These are phyloP conservation scores for Daucus carota DNA, from an alignment of 129 eudicot species.

Conservation along the genomic window DNA sequence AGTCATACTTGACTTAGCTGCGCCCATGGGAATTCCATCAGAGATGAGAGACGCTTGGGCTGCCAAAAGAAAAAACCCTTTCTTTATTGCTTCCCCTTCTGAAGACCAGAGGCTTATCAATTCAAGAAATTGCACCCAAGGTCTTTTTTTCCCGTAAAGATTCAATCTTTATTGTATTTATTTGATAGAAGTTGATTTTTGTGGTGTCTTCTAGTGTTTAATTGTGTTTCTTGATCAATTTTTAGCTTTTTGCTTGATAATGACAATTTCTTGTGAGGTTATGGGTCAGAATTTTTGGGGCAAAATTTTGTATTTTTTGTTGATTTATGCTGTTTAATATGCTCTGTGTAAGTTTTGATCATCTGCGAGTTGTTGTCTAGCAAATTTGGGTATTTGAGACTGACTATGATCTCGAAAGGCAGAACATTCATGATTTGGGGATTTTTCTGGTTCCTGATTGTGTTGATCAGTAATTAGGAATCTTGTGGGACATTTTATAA, in stretches of 20 bases:
- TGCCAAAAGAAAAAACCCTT: constrained; percentile 19
- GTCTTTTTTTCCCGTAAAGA: constrained; percentile 12
- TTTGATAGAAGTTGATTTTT: neutral
- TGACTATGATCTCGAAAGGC: neutral
- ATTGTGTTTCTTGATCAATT: neutral
- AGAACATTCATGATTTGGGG: neutral
- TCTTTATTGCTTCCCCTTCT: constrained; percentile 48
- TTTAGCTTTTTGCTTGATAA: neutral
- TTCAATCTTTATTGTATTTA: neutral
- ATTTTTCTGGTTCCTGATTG: neutral
- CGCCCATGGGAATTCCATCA: constrained; percentile 45
- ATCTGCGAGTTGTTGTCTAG: neutral
- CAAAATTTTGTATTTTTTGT: neutral
- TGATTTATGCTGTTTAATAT: neutral
- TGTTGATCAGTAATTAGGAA: neutral
- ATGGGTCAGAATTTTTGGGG: neutral
- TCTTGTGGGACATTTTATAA: neutral
- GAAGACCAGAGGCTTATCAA: constrained; percentile 52
- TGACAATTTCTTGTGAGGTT: neutral
- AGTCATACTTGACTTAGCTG: neutral
- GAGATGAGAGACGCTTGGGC: constrained; percentile 47
- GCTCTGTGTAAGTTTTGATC: neutral
- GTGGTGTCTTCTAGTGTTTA: neutral
- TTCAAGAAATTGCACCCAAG: constrained; percentile 59
- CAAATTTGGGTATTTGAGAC: neutral